A percentile compares a stretch with the other conserved stretches of the same genome.
Conservation (phyloP, 306 rosid genomes). For the Dryas drummondii region DNA sequence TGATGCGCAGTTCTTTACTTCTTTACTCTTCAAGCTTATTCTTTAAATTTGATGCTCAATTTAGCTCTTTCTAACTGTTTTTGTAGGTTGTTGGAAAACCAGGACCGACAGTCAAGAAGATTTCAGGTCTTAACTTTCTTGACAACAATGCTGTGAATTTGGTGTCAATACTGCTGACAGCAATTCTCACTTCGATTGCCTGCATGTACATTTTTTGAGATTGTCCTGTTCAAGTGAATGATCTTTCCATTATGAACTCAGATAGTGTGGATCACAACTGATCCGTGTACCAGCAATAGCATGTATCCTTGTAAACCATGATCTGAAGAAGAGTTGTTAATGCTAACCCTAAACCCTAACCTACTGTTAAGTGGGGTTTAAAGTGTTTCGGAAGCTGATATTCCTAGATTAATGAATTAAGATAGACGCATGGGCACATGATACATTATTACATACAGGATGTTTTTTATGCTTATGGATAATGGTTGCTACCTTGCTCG, state of each 20-base stretch:
- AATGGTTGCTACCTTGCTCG: too few species aligned
- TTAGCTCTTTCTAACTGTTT: constrained; percentile 7
- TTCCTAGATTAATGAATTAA: not conserved
- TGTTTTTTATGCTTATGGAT: too few species aligned
- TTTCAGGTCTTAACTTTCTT: constrained; percentile 69
- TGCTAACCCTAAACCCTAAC: not conserved
- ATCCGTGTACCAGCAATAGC: constrained; percentile 14
- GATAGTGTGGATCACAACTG: constrained; percentile 20
- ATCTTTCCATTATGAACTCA: constrained; percentile 4
- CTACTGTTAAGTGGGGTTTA: not conserved
- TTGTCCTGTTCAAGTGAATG: not conserved
- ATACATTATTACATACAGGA: too few species aligned
- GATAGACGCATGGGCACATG: not conserved
- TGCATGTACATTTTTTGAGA: constrained; percentile 57
- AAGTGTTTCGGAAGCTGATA: not conserved
- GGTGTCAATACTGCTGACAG: constrained; percentile 69
- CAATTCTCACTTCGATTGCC: constrained; percentile 58
- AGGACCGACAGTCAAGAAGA: constrained; percentile 72
- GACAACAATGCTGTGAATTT: constrained; percentile 90
- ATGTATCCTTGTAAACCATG: not conserved
- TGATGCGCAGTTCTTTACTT: too few species aligned
- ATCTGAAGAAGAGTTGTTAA: not conserved
- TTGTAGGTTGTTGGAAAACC: constrained; percentile 88
- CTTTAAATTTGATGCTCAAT: constrained; percentile 17
- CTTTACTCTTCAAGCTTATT: not conserved